Evolutionary conservation across 2,329 filamentous ascomycete species (phyloP).

Genomic region (Samsoniella hepiali): DNA sequence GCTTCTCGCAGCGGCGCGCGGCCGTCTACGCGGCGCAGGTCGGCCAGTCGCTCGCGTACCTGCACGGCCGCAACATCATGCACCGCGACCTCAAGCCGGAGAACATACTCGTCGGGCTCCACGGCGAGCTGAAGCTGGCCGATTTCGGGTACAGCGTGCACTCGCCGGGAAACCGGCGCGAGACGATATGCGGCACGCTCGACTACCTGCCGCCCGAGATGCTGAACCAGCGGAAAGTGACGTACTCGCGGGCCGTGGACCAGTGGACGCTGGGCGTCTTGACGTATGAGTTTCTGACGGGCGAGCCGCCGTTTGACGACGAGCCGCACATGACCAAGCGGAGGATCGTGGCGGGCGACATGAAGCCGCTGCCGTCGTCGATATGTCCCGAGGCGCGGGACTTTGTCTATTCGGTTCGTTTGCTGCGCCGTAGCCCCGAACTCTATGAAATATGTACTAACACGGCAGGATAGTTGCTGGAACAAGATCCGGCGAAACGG

Average conservation of each 20-base stretch:
- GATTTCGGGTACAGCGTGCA: constrained; percentile 32
- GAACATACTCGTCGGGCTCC: constrained; percentile 32
- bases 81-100: constrained; percentile 73
- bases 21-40: constrained; percentile 86
- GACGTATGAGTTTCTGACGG: constrained; percentile 27
- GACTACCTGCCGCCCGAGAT: constrained; percentile 32
- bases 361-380: constrained; percentile 23
- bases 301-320: constrained; percentile 28
- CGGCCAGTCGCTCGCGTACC: constrained; percentile 77
- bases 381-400: constrained; percentile 23
- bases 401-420: constrained; percentile 22
- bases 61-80: constrained; percentile 89
- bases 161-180: constrained; percentile 24
- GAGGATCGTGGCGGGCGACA: constrained; percentile 24
- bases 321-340: constrained; percentile 21
- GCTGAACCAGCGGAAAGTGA: constrained; percentile 17
- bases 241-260: constrained; percentile 24
- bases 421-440: background rate
- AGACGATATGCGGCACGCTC: constrained; percentile 28
- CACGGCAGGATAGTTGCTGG: constrained; percentile 20
- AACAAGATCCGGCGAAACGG: constrained; percentile 23
- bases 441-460: background rate
- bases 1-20: constrained; percentile 81
- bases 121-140: constrained; percentile 29
- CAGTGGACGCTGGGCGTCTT: constrained; percentile 27